Evolutionary conservation across 805 yeast species (phyloP), one percentile per base, ranked within the genome.

Genomic region (Osmozyma mogii): DNA sequence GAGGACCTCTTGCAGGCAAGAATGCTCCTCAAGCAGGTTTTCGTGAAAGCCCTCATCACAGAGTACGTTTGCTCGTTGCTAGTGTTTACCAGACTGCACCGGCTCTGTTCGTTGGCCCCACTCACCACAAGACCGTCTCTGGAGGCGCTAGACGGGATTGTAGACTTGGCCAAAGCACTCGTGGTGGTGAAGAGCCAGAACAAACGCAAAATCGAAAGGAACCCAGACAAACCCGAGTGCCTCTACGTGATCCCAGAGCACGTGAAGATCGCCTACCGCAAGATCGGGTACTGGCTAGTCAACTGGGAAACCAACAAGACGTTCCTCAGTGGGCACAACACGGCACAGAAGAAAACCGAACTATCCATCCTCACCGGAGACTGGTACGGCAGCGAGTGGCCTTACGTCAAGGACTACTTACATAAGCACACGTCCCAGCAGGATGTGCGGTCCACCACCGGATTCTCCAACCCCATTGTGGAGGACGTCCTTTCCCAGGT

Each of bases 351-450:
- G 14, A 34, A 47, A 16, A 22, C 52, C 7, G 56, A 56, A 25
- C 44, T 61, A 11, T 47, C 46, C 27, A 54, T 60, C 40, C 44
- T 63, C 9, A 51, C 61, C 1, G 70, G 65, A 2, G 67, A 58
- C 32, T 63, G 68, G 68, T 60, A 56, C 30, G 70, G 66, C 3
- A 52, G 65, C 24, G 68, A 61, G 22, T 60, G 61, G 56, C 32
- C 39, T 5, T 48, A 46, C 26, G 65, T 54, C 6, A 41, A 48
- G 32, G 36, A 41, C 24, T 63, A 52, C 35, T 26, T 63, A 24
- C 34, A 41, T 11, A 34, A 37, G 21, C 40, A 45, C 22, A 34
- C 34, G 17, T 40, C 54, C 6, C 28, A 24, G 17, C 11, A 24
- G 11, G 59, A 54, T 28, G 31, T 27, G 9, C 19, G 35, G 12